phyloP scores from a whole-genome alignment of 805 yeast genomes.

The Myxozyma vanderwaltii region DNA sequence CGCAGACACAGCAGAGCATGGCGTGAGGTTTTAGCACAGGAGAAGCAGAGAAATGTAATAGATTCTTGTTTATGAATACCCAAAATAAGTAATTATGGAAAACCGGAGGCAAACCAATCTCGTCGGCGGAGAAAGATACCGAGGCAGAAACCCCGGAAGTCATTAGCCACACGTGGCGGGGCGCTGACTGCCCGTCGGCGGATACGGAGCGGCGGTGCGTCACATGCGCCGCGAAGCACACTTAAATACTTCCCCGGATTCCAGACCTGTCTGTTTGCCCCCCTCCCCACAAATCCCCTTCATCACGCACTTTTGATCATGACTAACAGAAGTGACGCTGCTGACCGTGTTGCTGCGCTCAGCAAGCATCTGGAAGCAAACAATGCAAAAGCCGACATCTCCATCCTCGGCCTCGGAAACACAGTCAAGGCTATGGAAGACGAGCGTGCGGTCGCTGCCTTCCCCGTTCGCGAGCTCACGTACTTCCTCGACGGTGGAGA shows the following conservation, averaged over 20 bases:
- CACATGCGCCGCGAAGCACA: constrained; percentile 8
- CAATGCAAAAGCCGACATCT: constrained; percentile 13
- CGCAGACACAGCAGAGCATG: constrained; percentile 10
- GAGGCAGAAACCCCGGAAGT: neutral
- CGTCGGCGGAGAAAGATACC: too few relatives aligned
- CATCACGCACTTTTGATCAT: neutral
- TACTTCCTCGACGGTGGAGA: constrained; percentile 50
- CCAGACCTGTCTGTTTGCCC: too few relatives aligned
- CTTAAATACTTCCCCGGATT: constrained; percentile 14
- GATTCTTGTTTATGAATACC: neutral
- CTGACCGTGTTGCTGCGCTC: constrained; percentile 7
- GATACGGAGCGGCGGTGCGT: constrained; percentile 4
- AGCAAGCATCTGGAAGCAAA: constrained; percentile 3
- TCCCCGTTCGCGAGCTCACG: constrained; percentile 46
- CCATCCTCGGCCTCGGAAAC: constrained; percentile 29
- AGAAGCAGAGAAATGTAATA: neutral
- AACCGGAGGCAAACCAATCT: too few relatives aligned
- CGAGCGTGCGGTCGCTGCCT: constrained; percentile 46
- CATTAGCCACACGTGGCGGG: too few relatives aligned
- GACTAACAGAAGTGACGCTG: neutral
- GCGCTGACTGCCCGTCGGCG: too few relatives aligned
- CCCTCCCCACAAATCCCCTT: neutral
- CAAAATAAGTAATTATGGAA: too few relatives aligned
- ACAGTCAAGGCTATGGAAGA: constrained; percentile 39
- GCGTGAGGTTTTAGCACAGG: neutral